Percentiles rank a stretch among this genome's conserved stretches.
Evolutionary conservation across 2,329 filamentous ascomycete species (phyloP).

Genomic region (Colletotrichum theobromicola): DNA sequence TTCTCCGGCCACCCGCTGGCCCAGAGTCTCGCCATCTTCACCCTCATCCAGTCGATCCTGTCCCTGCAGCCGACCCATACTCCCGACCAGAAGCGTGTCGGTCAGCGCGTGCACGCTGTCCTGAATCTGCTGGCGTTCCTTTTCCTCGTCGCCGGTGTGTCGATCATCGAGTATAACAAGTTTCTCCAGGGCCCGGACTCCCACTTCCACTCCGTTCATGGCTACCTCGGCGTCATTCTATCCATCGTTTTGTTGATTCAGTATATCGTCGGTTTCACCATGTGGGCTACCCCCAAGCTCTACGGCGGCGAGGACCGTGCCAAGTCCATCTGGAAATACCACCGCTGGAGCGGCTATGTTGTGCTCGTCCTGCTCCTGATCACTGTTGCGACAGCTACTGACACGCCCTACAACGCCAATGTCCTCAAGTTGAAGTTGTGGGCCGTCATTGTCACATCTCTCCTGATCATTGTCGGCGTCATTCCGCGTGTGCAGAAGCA

Average conservation of each 20-base stretch:
- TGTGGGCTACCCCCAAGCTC: constrained; percentile 76
- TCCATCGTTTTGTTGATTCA: constrained; percentile 75
- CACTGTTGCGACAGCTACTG: constrained; percentile 76
- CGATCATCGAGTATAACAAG: constrained; percentile 87
- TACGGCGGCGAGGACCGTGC: constrained; percentile 83
- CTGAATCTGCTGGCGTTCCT: constrained; percentile 72
- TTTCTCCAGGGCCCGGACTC: constrained; percentile 60
- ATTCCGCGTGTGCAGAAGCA: constrained; percentile 80
- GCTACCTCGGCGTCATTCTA: constrained; percentile 79
- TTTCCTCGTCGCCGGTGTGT: constrained; percentile 67
- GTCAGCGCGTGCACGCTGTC: constrained; percentile 67
- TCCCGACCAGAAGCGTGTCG: constrained; percentile 70
- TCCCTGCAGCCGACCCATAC: constrained; percentile 88
- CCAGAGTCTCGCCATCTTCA: constrained; percentile 69
- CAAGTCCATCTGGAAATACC: constrained; percentile 89
- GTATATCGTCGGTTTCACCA: constrained; percentile 79
- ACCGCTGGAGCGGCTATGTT: constrained; percentile 78
- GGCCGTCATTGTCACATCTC: constrained; percentile 70
- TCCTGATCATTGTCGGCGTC: constrained; percentile 74
- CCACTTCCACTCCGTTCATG: constrained; percentile 84
- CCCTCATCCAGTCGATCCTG: constrained; percentile 80
- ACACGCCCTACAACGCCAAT: constrained; percentile 75
- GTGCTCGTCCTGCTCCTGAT: constrained; percentile 73
- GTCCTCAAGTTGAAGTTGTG: constrained; percentile 77
- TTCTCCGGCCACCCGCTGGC: constrained; percentile 89